A percentile compares a stretch with the other conserved stretches of the same genome.
Conservation (phyloP, 306 rosid species). For the Argentina anserina region DNA sequence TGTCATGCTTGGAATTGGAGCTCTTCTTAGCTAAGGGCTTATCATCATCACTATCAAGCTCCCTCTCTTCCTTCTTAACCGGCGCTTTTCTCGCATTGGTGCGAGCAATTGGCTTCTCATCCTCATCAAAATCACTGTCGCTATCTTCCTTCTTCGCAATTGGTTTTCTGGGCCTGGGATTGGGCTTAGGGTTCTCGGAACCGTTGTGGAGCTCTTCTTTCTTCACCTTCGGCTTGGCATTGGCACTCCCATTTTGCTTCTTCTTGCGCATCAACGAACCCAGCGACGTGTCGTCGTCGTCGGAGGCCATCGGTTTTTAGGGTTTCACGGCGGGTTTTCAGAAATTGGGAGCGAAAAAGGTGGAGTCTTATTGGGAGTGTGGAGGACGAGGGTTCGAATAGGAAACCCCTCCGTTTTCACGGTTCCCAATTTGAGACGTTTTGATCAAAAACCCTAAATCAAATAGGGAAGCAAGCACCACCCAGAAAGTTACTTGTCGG, state of each 20-base stretch:
- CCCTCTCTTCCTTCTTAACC: constrained; percentile 39
- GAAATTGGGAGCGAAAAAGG: background rate
- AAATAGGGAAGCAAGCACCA: background rate
- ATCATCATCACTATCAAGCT: constrained; percentile 26
- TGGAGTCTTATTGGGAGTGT: background rate
- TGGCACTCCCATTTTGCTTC: constrained; percentile 28
- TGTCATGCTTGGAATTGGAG: constrained; percentile 30
- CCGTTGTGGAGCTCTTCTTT: background rate
- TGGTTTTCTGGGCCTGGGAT: background rate
- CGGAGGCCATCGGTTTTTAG: constrained; percentile 25
- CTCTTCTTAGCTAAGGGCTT: constrained; percentile 26
- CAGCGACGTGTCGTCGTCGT: constrained; percentile 28
- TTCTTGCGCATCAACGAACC: constrained; percentile 28
- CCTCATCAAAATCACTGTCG: background rate
- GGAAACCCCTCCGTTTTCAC: background rate
- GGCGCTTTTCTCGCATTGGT: constrained; percentile 13
- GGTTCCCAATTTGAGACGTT: background rate
- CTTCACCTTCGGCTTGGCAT: constrained; percentile 5
- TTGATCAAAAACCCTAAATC: background rate
- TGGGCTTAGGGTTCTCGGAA: background rate
- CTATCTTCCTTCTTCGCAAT: background rate
- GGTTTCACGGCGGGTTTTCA: constrained; percentile 20
- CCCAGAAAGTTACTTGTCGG: no score
- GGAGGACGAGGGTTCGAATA: background rate
- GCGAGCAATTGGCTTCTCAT: background rate